Conservation (phyloP, 129 eudicot species). For the Escallonia herrerae region DNA sequence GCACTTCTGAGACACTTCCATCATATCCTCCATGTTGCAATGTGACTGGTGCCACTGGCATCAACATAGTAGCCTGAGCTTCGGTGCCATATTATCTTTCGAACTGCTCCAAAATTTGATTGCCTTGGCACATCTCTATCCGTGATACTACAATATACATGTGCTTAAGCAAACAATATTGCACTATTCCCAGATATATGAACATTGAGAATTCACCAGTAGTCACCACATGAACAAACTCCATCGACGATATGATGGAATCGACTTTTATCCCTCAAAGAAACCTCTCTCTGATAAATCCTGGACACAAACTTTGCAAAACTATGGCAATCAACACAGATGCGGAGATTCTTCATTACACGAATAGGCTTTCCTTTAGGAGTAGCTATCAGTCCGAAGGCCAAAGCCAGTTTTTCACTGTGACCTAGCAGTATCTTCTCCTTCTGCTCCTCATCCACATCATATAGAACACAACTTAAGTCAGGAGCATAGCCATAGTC, state of each 20-base stretch:
- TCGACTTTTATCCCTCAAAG: conserved; percentile 62
- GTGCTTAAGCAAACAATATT: too few relatives aligned
- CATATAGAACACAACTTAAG: conserved; percentile 51
- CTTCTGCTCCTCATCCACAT: conserved; percentile 82
- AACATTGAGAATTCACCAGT: conserved; percentile 41
- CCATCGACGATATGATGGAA: conserved; percentile 66
- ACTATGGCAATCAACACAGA: conserved; percentile 84
- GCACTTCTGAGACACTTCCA: too few relatives aligned
- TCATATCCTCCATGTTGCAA: too few relatives aligned
- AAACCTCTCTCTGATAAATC: conserved; percentile 56
- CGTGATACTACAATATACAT: too few relatives aligned
- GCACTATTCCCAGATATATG: too few relatives aligned
- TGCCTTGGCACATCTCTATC: too few relatives aligned
- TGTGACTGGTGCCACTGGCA: too few relatives aligned
- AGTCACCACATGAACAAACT: conserved; percentile 66
- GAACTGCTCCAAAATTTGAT: too few relatives aligned
- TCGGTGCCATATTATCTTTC: too few relatives aligned
- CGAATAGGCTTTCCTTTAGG: conserved; percentile 42
- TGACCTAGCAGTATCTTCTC: conserved; percentile 76
- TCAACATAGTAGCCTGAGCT: too few relatives aligned
- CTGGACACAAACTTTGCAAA: conserved; percentile 66
- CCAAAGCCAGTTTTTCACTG: conserved; percentile 78
- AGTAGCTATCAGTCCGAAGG: conserved; percentile 51
- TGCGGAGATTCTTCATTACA: conserved; percentile 69
- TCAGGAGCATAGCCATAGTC: conserved; percentile 68